Conservation (phyloP, 345 rosid species). For the Clarkia xantiana region DNA sequence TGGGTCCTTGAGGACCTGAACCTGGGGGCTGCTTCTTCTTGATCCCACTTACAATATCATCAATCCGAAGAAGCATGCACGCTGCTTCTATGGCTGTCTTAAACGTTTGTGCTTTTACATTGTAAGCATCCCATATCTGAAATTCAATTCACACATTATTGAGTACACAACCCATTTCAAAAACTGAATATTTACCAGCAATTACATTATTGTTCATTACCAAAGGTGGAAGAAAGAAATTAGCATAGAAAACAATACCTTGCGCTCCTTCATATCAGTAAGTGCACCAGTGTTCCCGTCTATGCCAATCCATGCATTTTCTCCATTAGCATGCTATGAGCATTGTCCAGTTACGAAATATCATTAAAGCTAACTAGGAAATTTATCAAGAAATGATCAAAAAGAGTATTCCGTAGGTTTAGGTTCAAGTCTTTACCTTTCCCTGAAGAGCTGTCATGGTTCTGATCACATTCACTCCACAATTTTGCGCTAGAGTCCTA, state of each 20-base stretch:
- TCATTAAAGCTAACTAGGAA: neutral
- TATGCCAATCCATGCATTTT: slow-evolving; percentile 92
- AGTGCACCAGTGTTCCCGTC: slow-evolving; percentile 87
- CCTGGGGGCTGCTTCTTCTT: slow-evolving; percentile 93
- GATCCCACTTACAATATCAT: slow-evolving; percentile 94
- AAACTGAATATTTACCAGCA: neutral
- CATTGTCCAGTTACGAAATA: neutral
- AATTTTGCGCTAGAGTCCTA: slow-evolving; percentile 70
- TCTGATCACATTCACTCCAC: slow-evolving; percentile 74
- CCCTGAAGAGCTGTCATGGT: slow-evolving; percentile 85
- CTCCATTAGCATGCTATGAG: slow-evolving; percentile 84
- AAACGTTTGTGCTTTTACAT: slow-evolving; percentile 85
- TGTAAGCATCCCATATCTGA: slow-evolving; percentile 96
- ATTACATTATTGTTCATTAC: neutral
- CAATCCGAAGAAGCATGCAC: slow-evolving; percentile 86
- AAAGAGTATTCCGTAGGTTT: neutral
- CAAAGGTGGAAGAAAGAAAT: neutral
- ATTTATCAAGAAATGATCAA: neutral
- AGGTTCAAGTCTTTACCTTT: slow-evolving; percentile 28
- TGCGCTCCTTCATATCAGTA: slow-evolving; percentile 75
- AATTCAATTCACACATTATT: neutral
- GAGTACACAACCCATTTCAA: neutral
- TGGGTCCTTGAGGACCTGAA: slow-evolving; percentile 50
- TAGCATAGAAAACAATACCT: slow-evolving; percentile 25
- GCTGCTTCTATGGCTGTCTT: slow-evolving; percentile 94